phyloP scores from a whole-genome alignment of 2,329 filamentous ascomycete genomes.

The Cercospora citrullina region DNA sequence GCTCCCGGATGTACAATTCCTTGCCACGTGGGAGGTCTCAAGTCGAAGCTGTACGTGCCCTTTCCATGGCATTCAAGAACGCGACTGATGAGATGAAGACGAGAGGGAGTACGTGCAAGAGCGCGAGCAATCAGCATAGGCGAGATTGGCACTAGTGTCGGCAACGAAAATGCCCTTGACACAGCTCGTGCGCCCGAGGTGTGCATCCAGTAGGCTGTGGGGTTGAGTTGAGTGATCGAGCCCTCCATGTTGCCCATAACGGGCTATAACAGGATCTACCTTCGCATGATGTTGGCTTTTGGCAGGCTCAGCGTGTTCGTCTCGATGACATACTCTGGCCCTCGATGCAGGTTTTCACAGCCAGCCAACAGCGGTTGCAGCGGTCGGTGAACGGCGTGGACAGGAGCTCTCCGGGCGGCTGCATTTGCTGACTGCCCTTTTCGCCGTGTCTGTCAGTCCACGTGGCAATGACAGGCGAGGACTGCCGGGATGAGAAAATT shows the following conservation, averaged over 20 bases:
- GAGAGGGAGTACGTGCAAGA: neutral
- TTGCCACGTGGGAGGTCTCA: neutral
- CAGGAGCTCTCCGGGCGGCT: neutral
- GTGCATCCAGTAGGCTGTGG: neutral
- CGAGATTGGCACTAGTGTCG: neutral
- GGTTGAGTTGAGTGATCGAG: neutral
- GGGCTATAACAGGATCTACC: neutral
- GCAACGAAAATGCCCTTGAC: neutral
- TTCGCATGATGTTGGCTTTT: neutral
- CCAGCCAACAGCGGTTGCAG: neutral
- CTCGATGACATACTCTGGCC: neutral
- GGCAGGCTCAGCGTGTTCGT: neutral
- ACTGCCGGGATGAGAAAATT: constrained; percentile 7
- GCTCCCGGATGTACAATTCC: neutral
- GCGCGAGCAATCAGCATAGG: neutral
- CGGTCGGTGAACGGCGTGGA: neutral
- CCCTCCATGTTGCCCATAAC: neutral
- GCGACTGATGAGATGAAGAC: neutral
- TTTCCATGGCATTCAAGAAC: neutral
- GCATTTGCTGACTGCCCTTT: neutral
- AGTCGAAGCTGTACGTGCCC: neutral
- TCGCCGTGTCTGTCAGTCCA: neutral
- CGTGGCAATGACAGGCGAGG: constrained; percentile 5
- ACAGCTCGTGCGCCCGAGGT: neutral
- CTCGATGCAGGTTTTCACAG: neutral